Percentiles rank a stretch among this genome's conserved stretches.
Conservation (phyloP, 495 filamentous ascomycete species). For the Penicillium lagena region DNA sequence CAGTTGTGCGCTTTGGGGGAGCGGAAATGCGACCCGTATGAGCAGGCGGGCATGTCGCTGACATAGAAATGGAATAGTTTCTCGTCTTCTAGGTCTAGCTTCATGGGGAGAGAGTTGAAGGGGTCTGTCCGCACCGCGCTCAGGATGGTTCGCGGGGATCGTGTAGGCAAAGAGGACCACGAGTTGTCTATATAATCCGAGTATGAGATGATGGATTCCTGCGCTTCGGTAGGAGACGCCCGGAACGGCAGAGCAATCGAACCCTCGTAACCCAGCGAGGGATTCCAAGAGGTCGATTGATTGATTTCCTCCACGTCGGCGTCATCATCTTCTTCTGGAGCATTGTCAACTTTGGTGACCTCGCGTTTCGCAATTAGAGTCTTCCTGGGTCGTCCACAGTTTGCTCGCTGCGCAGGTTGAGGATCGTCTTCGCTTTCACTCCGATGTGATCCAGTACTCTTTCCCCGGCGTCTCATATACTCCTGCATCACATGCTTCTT, state of each 20-base stretch:
- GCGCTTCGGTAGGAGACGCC: constrained; percentile 1
- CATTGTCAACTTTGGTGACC: not conserved
- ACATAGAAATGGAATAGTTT: constrained; percentile 33
- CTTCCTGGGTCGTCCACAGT: constrained; percentile 17
- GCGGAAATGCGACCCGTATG: constrained; percentile 28
- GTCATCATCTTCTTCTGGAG: constrained; percentile 1
- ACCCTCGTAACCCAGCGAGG: not conserved
- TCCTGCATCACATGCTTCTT: constrained; percentile 44
- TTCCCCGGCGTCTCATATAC: constrained; percentile 39
- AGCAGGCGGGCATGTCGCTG: constrained; percentile 33
- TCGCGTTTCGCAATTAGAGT: constrained; percentile 4
- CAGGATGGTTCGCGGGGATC: constrained; percentile 27
- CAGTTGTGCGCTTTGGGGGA: constrained; percentile 33
- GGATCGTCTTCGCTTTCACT: constrained; percentile 15
- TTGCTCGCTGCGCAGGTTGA: not conserved
- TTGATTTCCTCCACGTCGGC: constrained; percentile 2
- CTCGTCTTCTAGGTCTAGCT: constrained; percentile 23
- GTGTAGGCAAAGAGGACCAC: constrained; percentile 10
- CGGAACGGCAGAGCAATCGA: not conserved
- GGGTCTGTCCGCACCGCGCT: constrained; percentile 34
- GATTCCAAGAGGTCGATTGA: not conserved
- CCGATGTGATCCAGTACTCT: constrained; percentile 13
- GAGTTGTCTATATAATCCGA: not conserved
- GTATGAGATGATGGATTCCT: not conserved
- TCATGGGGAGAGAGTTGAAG: constrained; percentile 29